Conservation (phyloP, 371 early-diverging fungal species). For the Apophysomyces trapeziformis region DNA sequence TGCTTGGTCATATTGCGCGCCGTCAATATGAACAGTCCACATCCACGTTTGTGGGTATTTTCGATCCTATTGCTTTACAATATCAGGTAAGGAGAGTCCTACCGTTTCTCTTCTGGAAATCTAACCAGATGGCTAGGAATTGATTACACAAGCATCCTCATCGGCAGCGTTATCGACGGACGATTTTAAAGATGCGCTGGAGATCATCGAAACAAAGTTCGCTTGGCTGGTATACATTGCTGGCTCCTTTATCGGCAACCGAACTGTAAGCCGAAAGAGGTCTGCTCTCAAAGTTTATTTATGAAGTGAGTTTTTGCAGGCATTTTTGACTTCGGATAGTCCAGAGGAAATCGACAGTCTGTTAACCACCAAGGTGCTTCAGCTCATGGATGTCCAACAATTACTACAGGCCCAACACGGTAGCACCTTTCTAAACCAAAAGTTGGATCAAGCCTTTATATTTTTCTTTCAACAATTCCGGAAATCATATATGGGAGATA, state of each 20-base stretch:
- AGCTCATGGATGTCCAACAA: constrained; percentile 54
- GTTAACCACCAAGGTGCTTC: constrained; percentile 55
- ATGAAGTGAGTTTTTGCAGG: constrained; percentile 22
- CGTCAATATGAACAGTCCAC: constrained; percentile 67
- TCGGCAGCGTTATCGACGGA: constrained; percentile 25
- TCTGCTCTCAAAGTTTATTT: not conserved
- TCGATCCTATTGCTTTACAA: constrained; percentile 65
- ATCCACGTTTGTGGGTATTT: constrained; percentile 54
- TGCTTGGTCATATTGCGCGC: constrained; percentile 73
- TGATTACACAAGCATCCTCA: constrained; percentile 22
- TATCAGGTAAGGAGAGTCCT: constrained; percentile 40
- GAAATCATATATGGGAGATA: constrained; percentile 69
- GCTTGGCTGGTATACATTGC: constrained; percentile 81
- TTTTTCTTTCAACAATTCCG: constrained; percentile 75
- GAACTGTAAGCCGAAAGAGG: constrained; percentile 49
- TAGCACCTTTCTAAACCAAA: constrained; percentile 37
- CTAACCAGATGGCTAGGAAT: constrained; percentile 4
- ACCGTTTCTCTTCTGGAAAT: not conserved
- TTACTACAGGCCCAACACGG: constrained; percentile 28
- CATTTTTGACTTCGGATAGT: constrained; percentile 62
- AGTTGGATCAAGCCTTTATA: constrained; percentile 70
- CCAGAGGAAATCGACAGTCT: constrained; percentile 63
- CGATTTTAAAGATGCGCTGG: constrained; percentile 40
- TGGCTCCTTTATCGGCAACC: constrained; percentile 66
- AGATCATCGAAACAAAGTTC: constrained; percentile 62